Evolutionary conservation across 345 rosid species (phyloP).

Genomic region (Euclidium syriacum): DNA sequence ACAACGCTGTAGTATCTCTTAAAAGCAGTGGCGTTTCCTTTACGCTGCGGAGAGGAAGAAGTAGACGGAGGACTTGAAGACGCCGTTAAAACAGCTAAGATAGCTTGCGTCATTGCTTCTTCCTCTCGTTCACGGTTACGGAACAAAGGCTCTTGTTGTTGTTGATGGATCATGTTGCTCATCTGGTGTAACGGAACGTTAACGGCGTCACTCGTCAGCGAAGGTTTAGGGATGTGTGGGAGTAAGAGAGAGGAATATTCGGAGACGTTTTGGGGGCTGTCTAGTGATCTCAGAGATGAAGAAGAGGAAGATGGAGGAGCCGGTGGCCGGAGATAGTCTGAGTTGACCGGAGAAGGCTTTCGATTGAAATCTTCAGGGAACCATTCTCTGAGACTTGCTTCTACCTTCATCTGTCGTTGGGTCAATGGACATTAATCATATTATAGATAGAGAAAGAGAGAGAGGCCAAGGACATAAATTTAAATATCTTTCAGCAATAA

Average conservation of each 20-base stretch:
- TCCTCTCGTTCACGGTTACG: constrained; percentile 43
- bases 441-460: background rate
- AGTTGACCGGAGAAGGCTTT: constrained; percentile 31
- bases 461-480: background rate
- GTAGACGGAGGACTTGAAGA: constrained; percentile 55
- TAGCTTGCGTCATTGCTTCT: constrained; percentile 53
- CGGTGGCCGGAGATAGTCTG: constrained; percentile 32
- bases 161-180: constrained; percentile 20
- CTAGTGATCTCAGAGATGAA: constrained; percentile 62
- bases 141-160: constrained; percentile 39
- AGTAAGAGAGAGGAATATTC: constrained; percentile 56
- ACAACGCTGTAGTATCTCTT: constrained; percentile 10
- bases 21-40: constrained; percentile 24
- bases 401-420: constrained; percentile 43
- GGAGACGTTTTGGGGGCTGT: constrained; percentile 38
- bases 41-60: constrained; percentile 34
- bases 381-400: constrained; percentile 47
- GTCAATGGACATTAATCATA: background rate
- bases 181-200: constrained; percentile 13
- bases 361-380: constrained; percentile 50
- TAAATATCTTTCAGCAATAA: background rate
- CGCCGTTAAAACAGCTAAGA: constrained; percentile 58
- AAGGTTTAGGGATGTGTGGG: constrained; percentile 32
- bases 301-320: constrained; percentile 57
- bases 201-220: constrained; percentile 10